Conservation (phyloP, 192 early-diverging fungal species). For the Entomortierella chlamydospora region DNA sequence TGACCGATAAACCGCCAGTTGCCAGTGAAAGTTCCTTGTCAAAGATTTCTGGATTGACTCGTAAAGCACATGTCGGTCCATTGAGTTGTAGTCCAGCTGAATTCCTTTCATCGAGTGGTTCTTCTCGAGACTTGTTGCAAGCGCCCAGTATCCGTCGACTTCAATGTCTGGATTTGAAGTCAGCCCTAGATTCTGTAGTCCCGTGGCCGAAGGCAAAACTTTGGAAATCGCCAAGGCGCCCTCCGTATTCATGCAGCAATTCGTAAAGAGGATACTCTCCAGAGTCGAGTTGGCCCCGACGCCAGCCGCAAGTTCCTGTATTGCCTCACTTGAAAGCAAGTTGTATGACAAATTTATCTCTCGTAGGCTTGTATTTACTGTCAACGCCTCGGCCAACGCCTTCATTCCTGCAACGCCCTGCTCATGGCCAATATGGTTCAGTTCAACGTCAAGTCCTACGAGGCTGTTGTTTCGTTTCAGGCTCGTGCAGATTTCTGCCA, state of each 20-base stretch:
- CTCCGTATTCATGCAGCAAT: constrained; percentile 46
- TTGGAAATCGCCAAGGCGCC: constrained; percentile 51
- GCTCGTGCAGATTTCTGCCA: constrained; percentile 30
- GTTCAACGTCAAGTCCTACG: constrained; percentile 48
- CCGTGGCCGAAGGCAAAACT: constrained; percentile 30
- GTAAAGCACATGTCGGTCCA: constrained; percentile 50
- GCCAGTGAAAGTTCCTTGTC: constrained; percentile 55
- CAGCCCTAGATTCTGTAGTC: constrained; percentile 54
- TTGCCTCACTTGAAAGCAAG: constrained; percentile 20
- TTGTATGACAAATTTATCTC: constrained; percentile 54
- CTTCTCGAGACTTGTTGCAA: constrained; percentile 41
- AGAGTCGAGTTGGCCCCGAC: constrained; percentile 47
- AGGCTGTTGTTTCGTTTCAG: constrained; percentile 31
- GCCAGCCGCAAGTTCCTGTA: constrained; percentile 37
- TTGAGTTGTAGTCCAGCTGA: constrained; percentile 59
- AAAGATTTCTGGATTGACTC: constrained; percentile 57
- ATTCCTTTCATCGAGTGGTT: constrained; percentile 57
- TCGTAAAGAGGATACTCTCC: constrained; percentile 54
- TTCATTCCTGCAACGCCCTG: constrained; percentile 28
- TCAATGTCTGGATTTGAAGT: constrained; percentile 50
- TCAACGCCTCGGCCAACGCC: constrained; percentile 32
- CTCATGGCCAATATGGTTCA: constrained; percentile 42
- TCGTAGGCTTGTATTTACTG: constrained; percentile 15
- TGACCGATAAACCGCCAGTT: constrained; percentile 40
- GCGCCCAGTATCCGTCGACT: constrained; percentile 48